A percentile compares a stretch with the other conserved stretches of the same genome.
Conservation (phyloP, 2,329 filamentous ascomycete genomes). For the Teratosphaeria epicoccoides region DNA sequence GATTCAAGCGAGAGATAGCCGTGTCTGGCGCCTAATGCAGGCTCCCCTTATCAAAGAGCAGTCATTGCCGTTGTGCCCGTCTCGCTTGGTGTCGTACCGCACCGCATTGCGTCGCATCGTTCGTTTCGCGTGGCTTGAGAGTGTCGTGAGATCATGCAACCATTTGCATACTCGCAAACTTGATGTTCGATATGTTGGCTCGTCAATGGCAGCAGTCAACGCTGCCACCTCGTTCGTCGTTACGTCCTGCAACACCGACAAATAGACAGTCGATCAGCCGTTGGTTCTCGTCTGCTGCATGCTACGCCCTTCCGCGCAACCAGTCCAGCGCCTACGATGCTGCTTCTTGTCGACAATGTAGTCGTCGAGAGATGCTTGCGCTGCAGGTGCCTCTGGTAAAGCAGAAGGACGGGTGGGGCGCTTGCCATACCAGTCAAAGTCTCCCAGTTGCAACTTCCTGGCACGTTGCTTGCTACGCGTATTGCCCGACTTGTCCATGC, state of each 20-base stretch:
- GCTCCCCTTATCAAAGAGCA: background rate
- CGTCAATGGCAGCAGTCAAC: background rate
- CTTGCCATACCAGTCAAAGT: slow-evolving; percentile 81
- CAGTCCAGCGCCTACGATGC: slow-evolving; percentile 4
- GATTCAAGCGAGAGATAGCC: background rate
- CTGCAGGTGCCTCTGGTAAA: slow-evolving; percentile 11
- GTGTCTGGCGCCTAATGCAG: background rate
- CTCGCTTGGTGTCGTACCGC: background rate
- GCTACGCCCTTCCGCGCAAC: slow-evolving; percentile 5
- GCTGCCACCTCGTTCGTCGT: slow-evolving; percentile 8
- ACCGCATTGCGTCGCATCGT: background rate
- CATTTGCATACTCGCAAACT: background rate
- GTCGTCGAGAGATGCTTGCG: slow-evolving; percentile 16
- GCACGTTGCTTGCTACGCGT: slow-evolving; percentile 69
- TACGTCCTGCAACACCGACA: slow-evolving; percentile 21
- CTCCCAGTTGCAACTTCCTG: slow-evolving; percentile 85
- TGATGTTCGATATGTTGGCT: background rate
- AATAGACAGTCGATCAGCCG: slow-evolving; percentile 16
- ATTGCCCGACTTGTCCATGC: slow-evolving; percentile 46
- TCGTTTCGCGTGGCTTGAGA: background rate
- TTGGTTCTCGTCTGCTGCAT: slow-evolving; percentile 6
- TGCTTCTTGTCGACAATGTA: slow-evolving; percentile 20
- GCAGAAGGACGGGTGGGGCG: slow-evolving; percentile 8
- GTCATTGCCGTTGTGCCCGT: background rate
- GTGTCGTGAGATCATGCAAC: background rate